Base-by-base conservation (phyloP, 257 asterid genomes). In the Solanum pinnatisectum region DNA sequence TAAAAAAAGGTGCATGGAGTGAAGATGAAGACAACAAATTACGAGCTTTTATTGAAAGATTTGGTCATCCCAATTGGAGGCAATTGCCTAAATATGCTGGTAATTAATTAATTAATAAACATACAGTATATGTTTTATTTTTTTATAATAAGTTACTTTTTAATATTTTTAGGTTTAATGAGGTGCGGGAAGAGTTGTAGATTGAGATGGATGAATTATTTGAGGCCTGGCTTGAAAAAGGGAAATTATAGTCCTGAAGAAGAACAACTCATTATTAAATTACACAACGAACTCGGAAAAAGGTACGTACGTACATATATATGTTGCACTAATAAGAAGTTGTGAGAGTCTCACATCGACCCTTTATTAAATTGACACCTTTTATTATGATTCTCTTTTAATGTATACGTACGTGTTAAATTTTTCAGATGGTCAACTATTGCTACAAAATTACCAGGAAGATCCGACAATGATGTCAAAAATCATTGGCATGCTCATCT, bases 181-280 rank as follows among this genome's bases (percentile, higher is more conserved):
- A 92, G 96, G 87, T 90, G 96, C n/a, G 96, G 96, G 22, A 94
- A 94, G 90, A 93, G 96, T 83, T 93, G 96, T 87, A 89, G 97
- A 67, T 78, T 93, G 14, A 84, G 97, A 20, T 94, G 95, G 95
- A 88, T 93, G 93, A 94, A 94, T 87, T 92, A 94, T 63, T 86
- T 94, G 87, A 92, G 89, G 91, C 94, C 97, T 1, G 93, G 92
- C 8, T 49, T 93, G 44, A 92, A 83, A 39, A 85, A 87, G 11
- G 97, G 94, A 1, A 91, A 90, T 20, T 93, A 87, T 83, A 91
- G 88, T 79, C 85, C 32, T 71, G 86, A 89, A 59, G 96, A 94
- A 86, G 92, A 91, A 32, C 88, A 91, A 71, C 89, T 89, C 65
- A 92, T 94, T 78, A 87, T 89, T 44, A 20, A 88, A 91, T 77